Conservation (phyloP, 345 rosid species). For the Isatis tinctoria region DNA sequence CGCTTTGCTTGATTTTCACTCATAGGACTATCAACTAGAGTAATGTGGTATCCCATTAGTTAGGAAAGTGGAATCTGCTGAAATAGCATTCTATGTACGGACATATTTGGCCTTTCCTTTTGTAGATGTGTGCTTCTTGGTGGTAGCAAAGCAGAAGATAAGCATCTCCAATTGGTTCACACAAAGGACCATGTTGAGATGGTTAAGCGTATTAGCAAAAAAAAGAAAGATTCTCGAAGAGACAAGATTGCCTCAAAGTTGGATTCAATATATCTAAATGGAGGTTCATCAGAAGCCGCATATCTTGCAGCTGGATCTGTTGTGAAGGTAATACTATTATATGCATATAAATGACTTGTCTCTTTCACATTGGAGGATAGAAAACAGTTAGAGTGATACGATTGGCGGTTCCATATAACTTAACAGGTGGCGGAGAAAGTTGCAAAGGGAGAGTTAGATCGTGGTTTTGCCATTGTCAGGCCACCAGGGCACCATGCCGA, state of each 20-base stretch:
- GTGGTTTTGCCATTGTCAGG: conserved; percentile 84
- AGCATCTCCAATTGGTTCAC: conserved; percentile 54
- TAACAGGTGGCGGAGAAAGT: conserved; percentile 65
- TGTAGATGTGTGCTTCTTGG: conserved; percentile 67
- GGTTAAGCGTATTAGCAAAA: conserved; percentile 59
- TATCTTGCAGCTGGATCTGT: conserved; percentile 88
- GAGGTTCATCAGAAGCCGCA: conserved; percentile 83
- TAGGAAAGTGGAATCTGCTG: too few relatives aligned
- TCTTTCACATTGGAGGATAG: not conserved
- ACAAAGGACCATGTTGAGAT: conserved; percentile 53
- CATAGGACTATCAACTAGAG: too few relatives aligned
- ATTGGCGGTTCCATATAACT: not conserved
- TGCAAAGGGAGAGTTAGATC: conserved; percentile 71
- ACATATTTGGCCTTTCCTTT: conserved; percentile 1
- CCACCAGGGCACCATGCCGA: conserved; percentile 99
- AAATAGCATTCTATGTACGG: too few relatives aligned
- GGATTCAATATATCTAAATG: conserved; percentile 73
- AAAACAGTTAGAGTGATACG: not conserved
- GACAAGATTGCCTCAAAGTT: conserved; percentile 46
- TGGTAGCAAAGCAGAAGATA: conserved; percentile 67
- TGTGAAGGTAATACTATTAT: conserved; percentile 51
- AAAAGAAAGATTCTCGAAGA: conserved; percentile 46
- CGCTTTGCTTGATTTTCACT: too few relatives aligned
- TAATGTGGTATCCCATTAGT: too few relatives aligned
- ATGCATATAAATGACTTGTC: too few relatives aligned